Base-by-base conservation (phyloP, 257 asterid species). In the Fraxinus cuspidata region DNA sequence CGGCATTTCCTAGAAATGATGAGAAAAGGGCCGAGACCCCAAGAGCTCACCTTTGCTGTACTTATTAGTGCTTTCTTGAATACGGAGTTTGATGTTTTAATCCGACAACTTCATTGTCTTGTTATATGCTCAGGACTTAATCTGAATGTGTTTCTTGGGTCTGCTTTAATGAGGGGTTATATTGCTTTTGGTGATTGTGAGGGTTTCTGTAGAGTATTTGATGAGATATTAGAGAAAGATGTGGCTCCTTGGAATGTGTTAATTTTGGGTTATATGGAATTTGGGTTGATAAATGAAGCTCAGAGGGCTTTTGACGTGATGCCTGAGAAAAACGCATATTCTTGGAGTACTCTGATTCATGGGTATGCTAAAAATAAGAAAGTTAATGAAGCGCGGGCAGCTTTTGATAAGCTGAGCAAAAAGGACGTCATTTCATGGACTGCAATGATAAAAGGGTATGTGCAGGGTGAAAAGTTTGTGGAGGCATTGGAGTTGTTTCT, bases 401-500 rank as follows among this genome's bases (percentile, higher is more conserved):
- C 74, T 81, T 88, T 93, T 7, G 78, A 83, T 64, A 32, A 64
- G 71, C 79, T 87, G 77, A 53, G 42, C 12, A 82, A 71, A 8
- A 93, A 89, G 81, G 96, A 92, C 49, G 93, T 91, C 19, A 90
- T 93, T 32, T 90, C 97, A 0, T 91, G 97, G 96, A 90, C 92
- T 25, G 86, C 96, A 4, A 91, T 93, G 98, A 81, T 93, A 38
- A 85, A 89, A 78, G 97, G 97, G 25, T 92, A 81, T 28, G 90
- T 86, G 60, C 90, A 83, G 73, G 73, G 83, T 65, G 89, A 81
- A 21, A 76, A 72, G 68, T 91, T 82, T 72, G 53, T 7, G 16
- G 87, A 86, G 69, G 97, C 96, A 37, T 76, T 89, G 25, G 83
- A 83, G 16, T 58, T 91, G 85, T 91, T 92, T 75, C 72, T 74